Conservation (phyloP, 164 flowering plant species). For the Annona cherimola region DNA sequence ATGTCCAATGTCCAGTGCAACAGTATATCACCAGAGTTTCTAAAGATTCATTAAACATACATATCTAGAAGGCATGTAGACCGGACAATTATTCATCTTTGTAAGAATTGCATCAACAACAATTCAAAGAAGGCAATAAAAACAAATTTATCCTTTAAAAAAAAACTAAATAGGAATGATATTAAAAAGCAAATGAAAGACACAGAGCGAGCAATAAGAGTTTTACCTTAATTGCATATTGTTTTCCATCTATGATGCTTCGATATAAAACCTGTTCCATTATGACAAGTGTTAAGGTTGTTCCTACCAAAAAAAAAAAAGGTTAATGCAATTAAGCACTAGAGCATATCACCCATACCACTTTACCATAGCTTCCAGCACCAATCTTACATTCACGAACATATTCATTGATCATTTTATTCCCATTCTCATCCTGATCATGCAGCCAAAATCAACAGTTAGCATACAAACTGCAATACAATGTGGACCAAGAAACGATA, state of each 20-base stretch:
- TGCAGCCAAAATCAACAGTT: constrained; percentile 1
- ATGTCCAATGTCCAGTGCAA: too few relatives aligned
- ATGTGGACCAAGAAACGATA: too few relatives aligned
- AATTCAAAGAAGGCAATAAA: not conserved
- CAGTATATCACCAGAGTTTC: too few relatives aligned
- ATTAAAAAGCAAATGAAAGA: not conserved
- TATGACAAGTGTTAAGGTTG: not conserved
- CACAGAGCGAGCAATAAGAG: not conserved
- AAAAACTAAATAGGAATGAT: not conserved
- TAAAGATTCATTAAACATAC: too few relatives aligned
- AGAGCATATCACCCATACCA: constrained; percentile 43
- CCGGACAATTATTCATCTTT: too few relatives aligned
- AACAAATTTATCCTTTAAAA: not conserved
- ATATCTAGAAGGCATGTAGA: too few relatives aligned
- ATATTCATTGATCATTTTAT: constrained; percentile 85
- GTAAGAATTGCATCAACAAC: too few relatives aligned
- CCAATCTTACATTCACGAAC: constrained; percentile 78
- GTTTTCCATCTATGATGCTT: constrained; percentile 51
- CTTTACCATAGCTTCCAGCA: constrained; percentile 96
- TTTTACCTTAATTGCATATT: constrained; percentile 81
- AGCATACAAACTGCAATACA: not conserved
- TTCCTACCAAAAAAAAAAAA: not conserved
- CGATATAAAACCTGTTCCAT: constrained; percentile 67
- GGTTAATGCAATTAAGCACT: not conserved
- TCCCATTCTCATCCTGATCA: constrained; percentile 82